Conservation (phyloP, 1,284 basidiomycete genomes). For the Ceratobasidium theobromae region DNA sequence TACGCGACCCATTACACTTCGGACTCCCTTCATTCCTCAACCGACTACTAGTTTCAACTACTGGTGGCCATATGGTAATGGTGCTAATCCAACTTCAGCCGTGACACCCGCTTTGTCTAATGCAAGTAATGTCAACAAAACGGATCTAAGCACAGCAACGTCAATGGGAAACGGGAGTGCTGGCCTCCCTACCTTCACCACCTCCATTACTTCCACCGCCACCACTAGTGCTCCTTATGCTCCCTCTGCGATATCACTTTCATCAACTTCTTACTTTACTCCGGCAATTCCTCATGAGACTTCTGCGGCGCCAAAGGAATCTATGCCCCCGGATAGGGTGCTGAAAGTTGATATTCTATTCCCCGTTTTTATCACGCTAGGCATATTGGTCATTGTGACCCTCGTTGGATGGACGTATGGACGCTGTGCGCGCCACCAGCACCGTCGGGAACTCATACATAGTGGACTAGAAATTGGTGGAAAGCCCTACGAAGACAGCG, state of each 20-base stretch:
- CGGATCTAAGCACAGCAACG: not conserved
- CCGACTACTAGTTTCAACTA: conserved; percentile 23
- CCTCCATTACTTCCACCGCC: too few species aligned
- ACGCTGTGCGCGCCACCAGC: not conserved
- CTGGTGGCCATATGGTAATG: conserved; percentile 30
- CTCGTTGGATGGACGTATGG: conserved; percentile 19
- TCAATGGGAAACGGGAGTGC: not conserved
- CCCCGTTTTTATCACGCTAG: conserved; percentile 15
- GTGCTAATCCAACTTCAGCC: conserved; percentile 12
- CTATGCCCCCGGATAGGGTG: not conserved
- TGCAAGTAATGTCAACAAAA: not conserved
- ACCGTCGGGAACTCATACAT: not conserved
- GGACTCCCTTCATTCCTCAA: not conserved
- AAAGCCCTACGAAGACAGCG: conserved; percentile 6
- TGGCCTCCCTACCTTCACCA: too few species aligned
- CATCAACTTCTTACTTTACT: too few species aligned
- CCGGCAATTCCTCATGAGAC: too few species aligned
- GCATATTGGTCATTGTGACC: conserved; percentile 5
- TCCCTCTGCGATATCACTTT: too few species aligned
- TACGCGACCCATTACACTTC: not conserved
- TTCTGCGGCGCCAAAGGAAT: too few species aligned
- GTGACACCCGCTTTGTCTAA: not conserved
- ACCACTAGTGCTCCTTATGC: too few species aligned
- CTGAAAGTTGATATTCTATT: not conserved
- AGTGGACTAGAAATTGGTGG: conserved; percentile 1